Evolutionary conservation across 192 early-diverging fungal species (phyloP), one percentile per base, ranked within the genome.

Genomic region (Mortierella hygrophila): DNA sequence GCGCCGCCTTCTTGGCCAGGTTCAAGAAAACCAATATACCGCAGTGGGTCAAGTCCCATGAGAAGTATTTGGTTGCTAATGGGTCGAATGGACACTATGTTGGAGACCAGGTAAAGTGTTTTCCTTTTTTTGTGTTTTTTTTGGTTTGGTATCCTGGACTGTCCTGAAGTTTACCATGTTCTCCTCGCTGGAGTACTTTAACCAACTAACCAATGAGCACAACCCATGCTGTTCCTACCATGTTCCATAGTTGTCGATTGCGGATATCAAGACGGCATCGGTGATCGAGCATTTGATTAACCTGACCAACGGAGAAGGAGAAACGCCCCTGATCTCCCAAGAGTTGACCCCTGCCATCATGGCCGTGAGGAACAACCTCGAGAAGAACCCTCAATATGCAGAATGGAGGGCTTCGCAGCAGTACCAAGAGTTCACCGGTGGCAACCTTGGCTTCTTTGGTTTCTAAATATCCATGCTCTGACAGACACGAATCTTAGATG

Each of bases 81-180:
- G 79, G 84, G 3, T 77, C 79, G 4, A 86, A 81, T 40, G 79
- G 79, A n/a, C 84, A 81, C 20, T 86, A 86, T 26, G 75, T 81
- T 70, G 84, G 84, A n/a, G 54, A 72, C 29, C 52, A 80, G 68
- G 72, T 74, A 74, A 32, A 20, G 40, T 15, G 21, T 65, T 2
- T 15, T 26, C 32, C 16, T 10, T 26, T 13, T 57, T 65, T 2
- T 26, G 35, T 13, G 15, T 29, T 10, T 65, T 52, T 7, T 52
- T 32, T 29, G 11, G 32, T 52, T 7, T 52, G 13, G 41, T 8
- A n/a, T 73, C 71, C 20, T 41, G 49, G 18, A 52, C 20, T 20
- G 18, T 6, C 15, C 16, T 52, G 49, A 52, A 52, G 15, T 20
- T 5, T 52, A 21, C 5, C 20, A 52, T 52, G 3, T 18, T 52